Conservation (phyloP, 371 early-diverging fungal species). For the Umbelopsis sp. region DNA sequence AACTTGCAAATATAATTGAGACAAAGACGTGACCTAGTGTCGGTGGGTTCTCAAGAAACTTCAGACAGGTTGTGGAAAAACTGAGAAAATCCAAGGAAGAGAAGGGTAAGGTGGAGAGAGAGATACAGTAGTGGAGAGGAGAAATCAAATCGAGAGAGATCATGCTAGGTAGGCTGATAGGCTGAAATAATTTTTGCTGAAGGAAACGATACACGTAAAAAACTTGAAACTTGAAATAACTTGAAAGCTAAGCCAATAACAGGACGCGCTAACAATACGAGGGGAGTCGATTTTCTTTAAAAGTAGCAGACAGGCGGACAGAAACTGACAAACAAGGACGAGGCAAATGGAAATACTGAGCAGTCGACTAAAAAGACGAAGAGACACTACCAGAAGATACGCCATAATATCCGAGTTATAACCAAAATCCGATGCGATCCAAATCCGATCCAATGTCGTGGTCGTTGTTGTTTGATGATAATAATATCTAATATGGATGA, state of each 20-base stretch:
- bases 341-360: background rate
- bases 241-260: background rate
- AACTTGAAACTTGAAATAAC: background rate
- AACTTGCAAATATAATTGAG: slow-evolving; percentile 12
- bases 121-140: background rate
- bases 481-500: slow-evolving; percentile 1
- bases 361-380: background rate
- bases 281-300: background rate
- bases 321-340: too few species aligned
- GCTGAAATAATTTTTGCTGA: background rate
- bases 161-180: background rate
- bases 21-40: slow-evolving; percentile 14
- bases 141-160: background rate
- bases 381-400: background rate
- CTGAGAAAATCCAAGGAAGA: background rate
- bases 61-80: background rate
- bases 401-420: background rate
- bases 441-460: background rate
- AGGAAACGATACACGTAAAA: background rate
- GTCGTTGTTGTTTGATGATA: background rate
- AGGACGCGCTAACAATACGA: background rate
- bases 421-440: too few species aligned
- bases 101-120: background rate
- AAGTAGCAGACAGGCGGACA: background rate
- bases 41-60: background rate